Evolutionary conservation across 2,329 filamentous ascomycete genomes (phyloP).

Genomic region (Cercospora janseana): DNA sequence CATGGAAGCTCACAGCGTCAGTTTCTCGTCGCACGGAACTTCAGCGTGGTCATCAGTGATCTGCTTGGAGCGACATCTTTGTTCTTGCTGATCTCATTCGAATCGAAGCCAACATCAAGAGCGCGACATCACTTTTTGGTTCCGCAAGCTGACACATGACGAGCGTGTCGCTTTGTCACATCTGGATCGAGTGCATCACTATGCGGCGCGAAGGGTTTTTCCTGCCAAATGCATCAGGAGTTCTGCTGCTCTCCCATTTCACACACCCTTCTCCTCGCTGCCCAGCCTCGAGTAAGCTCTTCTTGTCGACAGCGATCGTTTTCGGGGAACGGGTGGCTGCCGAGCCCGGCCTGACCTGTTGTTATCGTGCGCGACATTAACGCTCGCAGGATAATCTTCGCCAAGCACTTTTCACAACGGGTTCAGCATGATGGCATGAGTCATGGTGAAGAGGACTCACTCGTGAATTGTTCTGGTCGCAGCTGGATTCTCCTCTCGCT

Average conservation of each 20-base stretch:
- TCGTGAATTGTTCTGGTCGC: constrained; percentile 35
- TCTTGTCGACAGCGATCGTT: constrained; percentile 2
- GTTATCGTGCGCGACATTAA: constrained; percentile 22
- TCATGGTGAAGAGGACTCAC: background rate
- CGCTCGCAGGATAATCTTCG: constrained; percentile 36
- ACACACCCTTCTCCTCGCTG: constrained; percentile 11
- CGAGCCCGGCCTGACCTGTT: constrained; percentile 17
- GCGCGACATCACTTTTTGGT: too few species aligned
- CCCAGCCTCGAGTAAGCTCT: constrained; percentile 9
- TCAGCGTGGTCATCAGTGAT: too few species aligned
- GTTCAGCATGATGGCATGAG: background rate
- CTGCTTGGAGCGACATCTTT: too few species aligned
- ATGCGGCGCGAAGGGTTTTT: too few species aligned
- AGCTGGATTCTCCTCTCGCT: constrained; percentile 30
- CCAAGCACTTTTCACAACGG: constrained; percentile 30
- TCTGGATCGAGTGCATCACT: too few species aligned
- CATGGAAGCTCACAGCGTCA: too few species aligned
- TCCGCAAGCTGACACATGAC: too few species aligned
- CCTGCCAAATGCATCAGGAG: too few species aligned
- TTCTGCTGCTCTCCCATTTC: background rate
- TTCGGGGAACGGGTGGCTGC: background rate
- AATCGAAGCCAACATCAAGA: too few species aligned
- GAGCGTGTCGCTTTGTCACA: too few species aligned
- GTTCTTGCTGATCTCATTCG: too few species aligned
- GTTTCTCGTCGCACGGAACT: too few species aligned